phyloP scores from a whole-genome alignment of 805 yeast species.

The Hermanozyma aechmeae region DNA sequence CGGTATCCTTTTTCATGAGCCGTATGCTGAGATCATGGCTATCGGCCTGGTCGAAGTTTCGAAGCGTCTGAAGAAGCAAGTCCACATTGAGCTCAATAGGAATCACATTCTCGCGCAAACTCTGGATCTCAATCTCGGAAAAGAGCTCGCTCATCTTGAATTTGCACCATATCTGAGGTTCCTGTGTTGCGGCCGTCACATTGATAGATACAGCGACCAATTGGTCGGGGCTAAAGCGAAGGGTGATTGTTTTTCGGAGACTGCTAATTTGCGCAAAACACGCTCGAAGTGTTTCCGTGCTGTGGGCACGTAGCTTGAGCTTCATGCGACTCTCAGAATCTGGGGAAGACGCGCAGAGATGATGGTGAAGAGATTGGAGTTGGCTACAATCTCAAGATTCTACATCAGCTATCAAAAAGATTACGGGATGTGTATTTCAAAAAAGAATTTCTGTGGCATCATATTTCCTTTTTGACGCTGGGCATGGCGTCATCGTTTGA shows the following conservation, averaged over 20 bases:
- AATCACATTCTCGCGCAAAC: conserved; percentile 44
- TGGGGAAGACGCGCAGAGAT: too few relatives aligned
- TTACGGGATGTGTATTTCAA: too few relatives aligned
- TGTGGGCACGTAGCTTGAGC: conserved; percentile 16
- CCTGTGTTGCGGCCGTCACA: conserved; percentile 32
- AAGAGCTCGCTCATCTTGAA: conserved; percentile 37
- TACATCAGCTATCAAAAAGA: too few relatives aligned
- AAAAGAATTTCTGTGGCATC: too few relatives aligned
- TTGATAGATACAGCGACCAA: conserved; percentile 41
- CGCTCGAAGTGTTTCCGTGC: conserved; percentile 19
- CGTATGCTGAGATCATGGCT: conserved; percentile 43
- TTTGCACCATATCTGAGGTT: conserved; percentile 66
- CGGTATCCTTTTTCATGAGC: conserved; percentile 35
- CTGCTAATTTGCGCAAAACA: conserved; percentile 42
- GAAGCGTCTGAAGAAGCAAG: conserved; percentile 46
- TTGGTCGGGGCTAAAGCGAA: conserved; percentile 43
- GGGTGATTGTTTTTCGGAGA: conserved; percentile 45
- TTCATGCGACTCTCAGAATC: too few relatives aligned
- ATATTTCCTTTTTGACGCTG: too few relatives aligned
- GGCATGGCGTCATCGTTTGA: too few relatives aligned
- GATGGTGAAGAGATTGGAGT: too few relatives aligned
- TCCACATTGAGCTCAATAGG: conserved; percentile 57
- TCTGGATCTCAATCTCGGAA: conserved; percentile 40
- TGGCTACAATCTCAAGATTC: too few relatives aligned
- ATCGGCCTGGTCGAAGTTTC: conserved; percentile 45